These are phyloP conservation scores for Trypethelium eluteriae DNA, from an alignment of 495 filamentous ascomycete species.

Conservation along the genomic window DNA sequence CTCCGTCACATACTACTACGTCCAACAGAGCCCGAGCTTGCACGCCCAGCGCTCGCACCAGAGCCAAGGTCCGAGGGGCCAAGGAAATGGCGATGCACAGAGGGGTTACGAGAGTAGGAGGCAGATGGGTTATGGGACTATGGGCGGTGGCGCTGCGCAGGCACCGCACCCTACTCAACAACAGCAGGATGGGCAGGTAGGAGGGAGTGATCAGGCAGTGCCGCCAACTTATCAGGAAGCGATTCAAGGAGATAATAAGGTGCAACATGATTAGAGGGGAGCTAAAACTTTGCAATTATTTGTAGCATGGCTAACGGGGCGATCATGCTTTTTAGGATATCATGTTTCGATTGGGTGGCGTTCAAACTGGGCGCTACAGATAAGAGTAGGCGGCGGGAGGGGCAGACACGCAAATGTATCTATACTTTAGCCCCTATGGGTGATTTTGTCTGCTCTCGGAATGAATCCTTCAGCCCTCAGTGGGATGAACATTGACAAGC, in stretches of 20 bases:
- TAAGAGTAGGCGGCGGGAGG: too few relatives aligned
- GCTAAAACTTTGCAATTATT: background rate
- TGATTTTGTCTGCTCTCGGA: too few relatives aligned
- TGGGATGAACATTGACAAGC: too few relatives aligned
- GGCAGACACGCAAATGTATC: too few relatives aligned
- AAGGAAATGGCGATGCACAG: background rate
- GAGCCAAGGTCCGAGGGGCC: constrained; percentile 7
- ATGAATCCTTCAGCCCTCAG: too few relatives aligned
- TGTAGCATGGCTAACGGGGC: background rate
- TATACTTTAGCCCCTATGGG: too few relatives aligned
- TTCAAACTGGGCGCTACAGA: too few relatives aligned
- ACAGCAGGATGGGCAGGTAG: constrained; percentile 27
- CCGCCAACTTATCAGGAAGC: constrained; percentile 83
- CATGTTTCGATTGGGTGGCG: too few relatives aligned
- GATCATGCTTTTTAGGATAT: background rate
- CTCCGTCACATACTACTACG: constrained; percentile 40
- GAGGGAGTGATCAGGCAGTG: constrained; percentile 28
- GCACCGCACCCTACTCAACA: constrained; percentile 27
- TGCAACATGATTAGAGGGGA: constrained; percentile 45
- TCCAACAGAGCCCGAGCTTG: constrained; percentile 34
- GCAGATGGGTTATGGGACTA: constrained; percentile 30
- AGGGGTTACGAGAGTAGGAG: background rate
- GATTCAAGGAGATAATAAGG: constrained; percentile 78
- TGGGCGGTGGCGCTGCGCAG: constrained; percentile 16
- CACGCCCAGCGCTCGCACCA: constrained; percentile 12